Conservation (phyloP, 1,284 basidiomycete genomes). For the Trichosporon inkin region DNA sequence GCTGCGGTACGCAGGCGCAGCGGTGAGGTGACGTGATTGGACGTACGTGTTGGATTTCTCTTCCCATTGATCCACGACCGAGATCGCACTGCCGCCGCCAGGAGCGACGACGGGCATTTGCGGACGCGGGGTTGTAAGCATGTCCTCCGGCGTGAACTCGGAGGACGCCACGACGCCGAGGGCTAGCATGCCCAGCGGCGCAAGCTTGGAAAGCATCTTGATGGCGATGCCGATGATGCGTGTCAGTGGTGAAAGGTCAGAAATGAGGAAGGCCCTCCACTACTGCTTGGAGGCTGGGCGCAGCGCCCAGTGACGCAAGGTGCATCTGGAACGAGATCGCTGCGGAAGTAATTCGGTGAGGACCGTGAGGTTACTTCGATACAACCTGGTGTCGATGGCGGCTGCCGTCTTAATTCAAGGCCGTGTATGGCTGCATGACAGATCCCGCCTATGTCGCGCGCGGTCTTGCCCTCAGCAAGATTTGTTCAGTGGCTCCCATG, state of each 20-base stretch:
- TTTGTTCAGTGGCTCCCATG: too few relatives aligned
- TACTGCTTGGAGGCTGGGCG: not conserved
- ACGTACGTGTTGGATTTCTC: conserved; percentile 67
- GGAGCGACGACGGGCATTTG: conserved; percentile 62
- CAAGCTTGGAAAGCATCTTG: conserved; percentile 4
- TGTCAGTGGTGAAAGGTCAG: not conserved
- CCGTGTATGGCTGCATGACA: not conserved
- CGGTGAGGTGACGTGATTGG: not conserved
- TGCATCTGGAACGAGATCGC: too few relatives aligned
- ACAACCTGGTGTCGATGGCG: too few relatives aligned
- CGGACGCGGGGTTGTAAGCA: conserved; percentile 68
- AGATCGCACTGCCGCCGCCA: conserved; percentile 62
- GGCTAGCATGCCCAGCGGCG: conserved; percentile 9
- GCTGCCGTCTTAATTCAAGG: too few relatives aligned
- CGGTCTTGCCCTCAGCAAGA: too few relatives aligned
- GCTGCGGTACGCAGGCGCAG: not conserved
- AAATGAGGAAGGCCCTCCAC: not conserved
- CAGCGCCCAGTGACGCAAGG: not conserved
- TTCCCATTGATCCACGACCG: conserved; percentile 65
- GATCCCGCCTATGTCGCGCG: too few relatives aligned
- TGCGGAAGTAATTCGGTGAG: too few relatives aligned
- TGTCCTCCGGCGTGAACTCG: conserved; percentile 65
- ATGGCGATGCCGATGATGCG: not conserved
- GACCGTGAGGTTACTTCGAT: too few relatives aligned
- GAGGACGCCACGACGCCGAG: conserved; percentile 5